Percentiles rank a stretch among this genome's conserved stretches.
Evolutionary conservation across 2,329 filamentous ascomycete genomes (phyloP).

Genomic region (Nothophoma quercina): DNA sequence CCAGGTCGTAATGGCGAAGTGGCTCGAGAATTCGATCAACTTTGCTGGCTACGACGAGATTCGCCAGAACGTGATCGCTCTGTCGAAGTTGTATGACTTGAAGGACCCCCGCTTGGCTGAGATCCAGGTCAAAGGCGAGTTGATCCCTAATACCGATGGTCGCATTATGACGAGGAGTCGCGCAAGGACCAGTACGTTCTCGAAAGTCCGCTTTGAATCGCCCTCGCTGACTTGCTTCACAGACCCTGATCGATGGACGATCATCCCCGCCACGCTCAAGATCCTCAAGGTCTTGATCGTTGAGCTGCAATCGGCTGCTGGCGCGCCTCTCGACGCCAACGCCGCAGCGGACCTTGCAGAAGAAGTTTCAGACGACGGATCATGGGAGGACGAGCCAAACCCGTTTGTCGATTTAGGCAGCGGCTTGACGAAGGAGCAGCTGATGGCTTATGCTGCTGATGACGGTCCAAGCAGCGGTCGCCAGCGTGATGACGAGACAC

Average conservation of each 20-base stretch:
- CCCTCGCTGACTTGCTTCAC: conserved; percentile 21
- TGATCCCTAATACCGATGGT: conserved; percentile 76
- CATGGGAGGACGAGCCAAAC: conserved; percentile 86
- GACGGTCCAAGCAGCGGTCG: conserved; percentile 60
- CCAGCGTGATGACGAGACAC: conserved; percentile 87
- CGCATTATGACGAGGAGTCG: conserved; percentile 94
- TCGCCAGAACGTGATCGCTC: conserved; percentile 91
- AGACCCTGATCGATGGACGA: conserved; percentile 90
- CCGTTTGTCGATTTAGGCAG: conserved; percentile 74
- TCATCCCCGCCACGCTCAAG: conserved; percentile 87
- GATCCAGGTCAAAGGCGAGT: conserved; percentile 88
- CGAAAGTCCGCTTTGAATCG: not conserved
- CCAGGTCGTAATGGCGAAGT: conserved; percentile 88
- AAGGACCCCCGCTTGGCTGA: conserved; percentile 81
- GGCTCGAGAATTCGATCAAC: conserved; percentile 95
- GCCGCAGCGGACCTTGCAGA: conserved; percentile 70
- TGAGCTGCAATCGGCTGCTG: conserved; percentile 84
- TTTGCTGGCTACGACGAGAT: conserved; percentile 99
- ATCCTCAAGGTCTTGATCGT: conserved; percentile 96
- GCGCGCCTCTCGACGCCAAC: conserved; percentile 63
- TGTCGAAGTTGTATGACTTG: conserved; percentile 88
- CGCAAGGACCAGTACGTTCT: conserved; percentile 74
- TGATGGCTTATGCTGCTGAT: conserved; percentile 77
- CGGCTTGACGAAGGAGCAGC: conserved; percentile 64
- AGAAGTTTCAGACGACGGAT: conserved; percentile 68